These are phyloP conservation scores for Cystobasidium slooffiae DNA, from an alignment of 1,284 basidiomycete genomes.

Conservation along the genomic window DNA sequence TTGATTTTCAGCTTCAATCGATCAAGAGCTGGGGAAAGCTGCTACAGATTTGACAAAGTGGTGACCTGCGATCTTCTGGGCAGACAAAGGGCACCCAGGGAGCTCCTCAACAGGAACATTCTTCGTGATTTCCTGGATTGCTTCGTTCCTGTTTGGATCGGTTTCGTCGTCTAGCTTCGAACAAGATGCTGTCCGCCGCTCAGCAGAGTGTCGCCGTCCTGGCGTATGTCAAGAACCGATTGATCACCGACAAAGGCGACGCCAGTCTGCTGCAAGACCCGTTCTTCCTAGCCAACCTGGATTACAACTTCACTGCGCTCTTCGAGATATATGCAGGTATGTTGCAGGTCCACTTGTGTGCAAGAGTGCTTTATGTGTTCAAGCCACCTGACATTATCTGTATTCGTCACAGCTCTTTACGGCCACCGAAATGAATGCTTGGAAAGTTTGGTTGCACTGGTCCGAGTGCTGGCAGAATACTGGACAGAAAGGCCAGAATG, in stretches of 20 bases:
- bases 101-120: not conserved
- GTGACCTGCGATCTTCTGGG: conserved; percentile 9
- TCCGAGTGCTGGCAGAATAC: conserved; percentile 19
- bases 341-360: not conserved
- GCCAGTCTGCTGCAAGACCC: conserved; percentile 33
- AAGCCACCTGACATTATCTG: not conserved
- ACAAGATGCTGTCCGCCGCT: conserved; percentile 20
- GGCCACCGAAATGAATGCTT: conserved; percentile 40
- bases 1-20: not conserved
- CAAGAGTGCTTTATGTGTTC: not conserved
- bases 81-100: not conserved
- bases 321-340: conserved; percentile 28
- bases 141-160: not conserved
- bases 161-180: not conserved
- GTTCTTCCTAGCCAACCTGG: conserved; percentile 42
- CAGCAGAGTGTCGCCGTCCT: conserved; percentile 37
- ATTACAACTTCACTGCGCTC: conserved; percentile 32
- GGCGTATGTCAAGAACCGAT: conserved; percentile 35
- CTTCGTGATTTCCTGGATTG: not conserved
- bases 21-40: conserved; percentile 18
- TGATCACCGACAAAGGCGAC: conserved; percentile 21
- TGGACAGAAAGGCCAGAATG: conserved; percentile 20
- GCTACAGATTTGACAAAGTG: not conserved
- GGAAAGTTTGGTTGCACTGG: conserved; percentile 32
- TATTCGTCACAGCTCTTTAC: conserved; percentile 16